Conservation (phyloP, 345 rosid species). For the Anacardium occidentale region DNA sequence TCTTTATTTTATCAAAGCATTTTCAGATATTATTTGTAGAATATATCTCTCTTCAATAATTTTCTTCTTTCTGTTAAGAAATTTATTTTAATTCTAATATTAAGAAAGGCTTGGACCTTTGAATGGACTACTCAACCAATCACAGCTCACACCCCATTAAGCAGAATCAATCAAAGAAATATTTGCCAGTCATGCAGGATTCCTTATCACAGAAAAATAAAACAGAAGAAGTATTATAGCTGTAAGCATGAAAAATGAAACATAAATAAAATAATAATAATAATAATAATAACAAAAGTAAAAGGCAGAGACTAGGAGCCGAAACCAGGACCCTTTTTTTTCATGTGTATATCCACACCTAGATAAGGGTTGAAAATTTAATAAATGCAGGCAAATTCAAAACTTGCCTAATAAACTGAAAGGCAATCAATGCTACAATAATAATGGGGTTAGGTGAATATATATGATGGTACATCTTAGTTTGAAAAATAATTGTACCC, state of each 20-base stretch:
- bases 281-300: neutral
- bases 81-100: too few relatives aligned
- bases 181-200: too few relatives aligned
- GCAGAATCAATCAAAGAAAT: neutral
- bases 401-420: neutral
- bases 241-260: conserved; percentile 6
- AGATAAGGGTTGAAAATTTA: neutral
- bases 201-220: too few relatives aligned
- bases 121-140: neutral
- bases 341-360: neutral
- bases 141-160: neutral
- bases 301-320: neutral
- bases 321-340: neutral
- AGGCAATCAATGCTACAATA: neutral
- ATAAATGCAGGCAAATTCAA: conserved; percentile 9
- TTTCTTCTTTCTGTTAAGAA: too few relatives aligned
- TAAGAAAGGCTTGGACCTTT: too few relatives aligned
- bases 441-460: conserved; percentile 1
- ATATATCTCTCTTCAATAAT: too few relatives aligned
- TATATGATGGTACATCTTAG: too few relatives aligned
- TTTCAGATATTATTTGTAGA: too few relatives aligned
- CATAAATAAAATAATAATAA: neutral
- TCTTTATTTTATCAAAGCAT: too few relatives aligned
- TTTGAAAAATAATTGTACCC: too few relatives aligned
- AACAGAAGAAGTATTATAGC: neutral